Evolutionary conservation across 2,329 filamentous ascomycete species (phyloP), one percentile per base, ranked within the genome.

Genomic region (Alternaria conjuncta): DNA sequence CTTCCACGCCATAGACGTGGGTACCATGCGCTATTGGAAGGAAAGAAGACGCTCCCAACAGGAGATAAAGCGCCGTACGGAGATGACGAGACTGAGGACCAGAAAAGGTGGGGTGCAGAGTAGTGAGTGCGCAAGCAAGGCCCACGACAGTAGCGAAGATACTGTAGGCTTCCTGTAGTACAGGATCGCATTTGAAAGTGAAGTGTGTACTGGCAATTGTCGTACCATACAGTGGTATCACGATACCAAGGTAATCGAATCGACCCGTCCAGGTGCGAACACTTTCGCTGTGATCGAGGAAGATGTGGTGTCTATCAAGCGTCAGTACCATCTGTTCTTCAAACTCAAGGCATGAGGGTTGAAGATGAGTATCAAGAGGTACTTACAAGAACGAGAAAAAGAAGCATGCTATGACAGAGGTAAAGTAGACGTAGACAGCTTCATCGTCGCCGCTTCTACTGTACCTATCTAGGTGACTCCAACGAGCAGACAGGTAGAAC

Each of bases 231-330:
- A 97, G 97, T 46, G 57, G 61, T 8, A 57, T 25, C 18, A 64
- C 61, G 71, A 97, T 97, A 18, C 95, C 94, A 13, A 94, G 88
- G 78, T 97, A 97, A 78, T 97, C 95, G 63, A 97, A 83, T 78
- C 95, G 92, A 78, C 97, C 97, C 18, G 93, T 93, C 83, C 93
- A 90, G 68, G 87, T 90, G 5, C 91, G 88, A 20, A 97, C 92
- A 1, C 79, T 78, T 46, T 87, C 87, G 21, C 92, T 95, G 80
- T 97, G 94, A 69, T 97, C 96, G 21, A 86, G 88, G 56, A 97
- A 85, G 5, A 91, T 86, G 78, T 97, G 95, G 77, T 89, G 97
- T 5, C 89, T 91, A 6, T 41, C 12, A 18, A 25, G 12, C 8
- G 23, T 43, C 15, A 11, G 21, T 50, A 5, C 44, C 30, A 60